Percentiles rank a stretch among this genome's conserved stretches.
phyloP scores from a whole-genome alignment of 495 filamentous ascomycete genomes.

The Delitschia confertaspora region DNA sequence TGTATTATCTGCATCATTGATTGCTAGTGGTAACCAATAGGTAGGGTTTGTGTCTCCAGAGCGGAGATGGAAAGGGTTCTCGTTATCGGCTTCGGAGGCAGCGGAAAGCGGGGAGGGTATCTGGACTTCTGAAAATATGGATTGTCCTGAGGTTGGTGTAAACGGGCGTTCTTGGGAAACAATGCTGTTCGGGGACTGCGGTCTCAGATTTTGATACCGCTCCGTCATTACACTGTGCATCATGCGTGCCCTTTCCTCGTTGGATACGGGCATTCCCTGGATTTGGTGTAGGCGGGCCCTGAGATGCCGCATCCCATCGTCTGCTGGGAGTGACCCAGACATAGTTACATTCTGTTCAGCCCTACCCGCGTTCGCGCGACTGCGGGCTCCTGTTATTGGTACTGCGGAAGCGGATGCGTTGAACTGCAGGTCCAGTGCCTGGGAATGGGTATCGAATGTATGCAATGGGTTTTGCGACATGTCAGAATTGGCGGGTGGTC shows the following conservation, averaged over 20 bases:
- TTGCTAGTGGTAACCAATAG: constrained; percentile 41
- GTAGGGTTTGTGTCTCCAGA: constrained; percentile 64
- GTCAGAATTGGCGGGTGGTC: constrained; percentile 14
- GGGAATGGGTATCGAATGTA: constrained; percentile 31
- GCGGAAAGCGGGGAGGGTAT: constrained; percentile 27
- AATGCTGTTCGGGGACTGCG: constrained; percentile 22
- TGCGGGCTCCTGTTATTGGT: neutral
- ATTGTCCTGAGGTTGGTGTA: constrained; percentile 25
- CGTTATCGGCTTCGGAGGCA: constrained; percentile 30
- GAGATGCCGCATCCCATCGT: constrained; percentile 81
- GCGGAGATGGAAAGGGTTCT: constrained; percentile 58
- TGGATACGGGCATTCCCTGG: constrained; percentile 53
- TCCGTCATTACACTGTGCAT: constrained; percentile 80
- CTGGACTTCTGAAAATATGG: constrained; percentile 20
- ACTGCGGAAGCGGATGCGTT: constrained; percentile 3
- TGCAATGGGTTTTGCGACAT: constrained; percentile 30
- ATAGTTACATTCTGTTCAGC: constrained; percentile 22
- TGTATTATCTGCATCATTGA: constrained; percentile 37
- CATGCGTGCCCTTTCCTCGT: constrained; percentile 66
- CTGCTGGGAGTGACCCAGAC: constrained; percentile 58
- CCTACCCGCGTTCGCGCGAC: constrained; percentile 2
- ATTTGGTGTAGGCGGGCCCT: constrained; percentile 71
- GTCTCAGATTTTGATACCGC: constrained; percentile 44
- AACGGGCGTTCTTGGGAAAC: constrained; percentile 26
- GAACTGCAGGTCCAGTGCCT: constrained; percentile 23